phyloP scores from a whole-genome alignment of 2,329 filamentous ascomycete genomes.

The Colletotrichum plurivorum region DNA sequence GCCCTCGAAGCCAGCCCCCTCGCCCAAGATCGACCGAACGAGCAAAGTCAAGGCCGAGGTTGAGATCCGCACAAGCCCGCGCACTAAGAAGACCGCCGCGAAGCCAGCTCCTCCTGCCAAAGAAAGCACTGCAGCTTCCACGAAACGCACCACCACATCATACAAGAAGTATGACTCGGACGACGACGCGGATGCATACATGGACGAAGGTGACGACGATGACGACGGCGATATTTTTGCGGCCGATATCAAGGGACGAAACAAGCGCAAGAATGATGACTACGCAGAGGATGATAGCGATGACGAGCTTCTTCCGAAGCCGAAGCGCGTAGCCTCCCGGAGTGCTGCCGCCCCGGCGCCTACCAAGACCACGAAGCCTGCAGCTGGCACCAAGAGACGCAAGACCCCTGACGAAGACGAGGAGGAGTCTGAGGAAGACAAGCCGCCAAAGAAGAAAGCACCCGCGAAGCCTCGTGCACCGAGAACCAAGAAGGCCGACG shows the following conservation, averaged over 20 bases:
- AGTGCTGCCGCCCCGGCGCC: constrained; percentile 15
- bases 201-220: constrained; percentile 79
- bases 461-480: constrained; percentile 71
- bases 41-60: constrained; percentile 55
- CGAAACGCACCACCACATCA: constrained; percentile 58
- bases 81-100: constrained; percentile 57
- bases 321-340: constrained; percentile 69
- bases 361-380: constrained; percentile 49
- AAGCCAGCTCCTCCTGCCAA: constrained; percentile 48
- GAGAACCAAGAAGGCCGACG: constrained; percentile 75
- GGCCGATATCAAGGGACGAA: constrained; percentile 75
- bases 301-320: constrained; percentile 74
- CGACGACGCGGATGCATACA: constrained; percentile 69
- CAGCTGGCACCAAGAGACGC: constrained; percentile 64
- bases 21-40: constrained; percentile 58
- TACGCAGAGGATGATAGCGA: constrained; percentile 83
- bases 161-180: constrained; percentile 58
- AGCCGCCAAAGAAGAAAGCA: constrained; percentile 72
- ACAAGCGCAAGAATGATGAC: constrained; percentile 80
- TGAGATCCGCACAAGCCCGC: constrained; percentile 67
- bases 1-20: constrained; percentile 52
- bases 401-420: constrained; percentile 70
- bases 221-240: constrained; percentile 89
- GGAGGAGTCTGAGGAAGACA: constrained; percentile 70
- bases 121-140: constrained; percentile 49